Evolutionary conservation across 1,284 basidiomycete genomes (phyloP).

Genomic region (Pseudozyma hubeiensis): DNA sequence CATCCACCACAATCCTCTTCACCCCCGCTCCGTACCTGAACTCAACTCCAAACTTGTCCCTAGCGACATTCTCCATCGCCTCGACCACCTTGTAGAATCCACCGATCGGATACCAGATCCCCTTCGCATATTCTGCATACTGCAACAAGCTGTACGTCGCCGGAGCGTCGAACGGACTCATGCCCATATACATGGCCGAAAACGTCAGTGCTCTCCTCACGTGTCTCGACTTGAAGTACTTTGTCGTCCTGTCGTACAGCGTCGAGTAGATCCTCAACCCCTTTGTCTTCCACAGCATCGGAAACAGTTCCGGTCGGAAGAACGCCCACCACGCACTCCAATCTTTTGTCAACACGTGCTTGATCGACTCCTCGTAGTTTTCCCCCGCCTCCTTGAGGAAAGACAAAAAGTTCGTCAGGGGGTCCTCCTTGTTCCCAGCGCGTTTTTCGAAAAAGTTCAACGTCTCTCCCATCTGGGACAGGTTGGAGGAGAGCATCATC

Average conservation of each 20-base stretch:
- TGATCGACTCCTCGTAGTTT: constrained; percentile 71
- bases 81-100: constrained; percentile 72
- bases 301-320: constrained; percentile 70
- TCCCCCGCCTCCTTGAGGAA: constrained; percentile 70
- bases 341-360: constrained; percentile 71
- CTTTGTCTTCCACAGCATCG: constrained; percentile 67
- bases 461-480: constrained; percentile 70
- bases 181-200: constrained; percentile 68
- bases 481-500: constrained; percentile 70
- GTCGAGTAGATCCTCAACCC: constrained; percentile 57
- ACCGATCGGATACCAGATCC: constrained; percentile 73
- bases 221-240: constrained; percentile 72
- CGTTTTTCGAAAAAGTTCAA: constrained; percentile 72
- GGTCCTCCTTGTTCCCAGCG: constrained; percentile 69
- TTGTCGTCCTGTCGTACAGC: constrained; percentile 68
- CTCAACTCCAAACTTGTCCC: constrained; percentile 68
- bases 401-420: constrained; percentile 65
- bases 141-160: constrained; percentile 73
- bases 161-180: constrained; percentile 73
- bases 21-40: constrained; percentile 71
- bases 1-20: constrained; percentile 66
- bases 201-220: constrained; percentile 61
- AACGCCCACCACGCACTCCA: constrained; percentile 70
- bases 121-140: constrained; percentile 73
- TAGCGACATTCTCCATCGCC: constrained; percentile 71